Evolutionary conservation across 768 basidiomycete species (phyloP), one percentile per base, ranked within the genome.

Genomic region (Phallus indusiatus): DNA sequence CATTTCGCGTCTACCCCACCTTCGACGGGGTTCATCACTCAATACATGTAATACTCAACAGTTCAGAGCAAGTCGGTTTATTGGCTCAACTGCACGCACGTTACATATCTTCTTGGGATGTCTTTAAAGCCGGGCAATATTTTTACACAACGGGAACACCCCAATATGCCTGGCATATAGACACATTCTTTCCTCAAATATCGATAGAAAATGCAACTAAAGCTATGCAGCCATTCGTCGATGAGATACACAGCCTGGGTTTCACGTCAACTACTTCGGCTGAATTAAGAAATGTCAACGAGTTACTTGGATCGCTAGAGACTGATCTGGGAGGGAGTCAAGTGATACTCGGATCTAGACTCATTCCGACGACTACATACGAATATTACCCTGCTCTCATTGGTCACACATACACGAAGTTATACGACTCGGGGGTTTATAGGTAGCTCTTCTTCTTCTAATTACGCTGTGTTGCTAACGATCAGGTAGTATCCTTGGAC

Each of bases 1-100:
- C 73, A 6, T 63, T 73, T 64, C 66, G 64, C 28, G 71, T 71
- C 0, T 71, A 64, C 66, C 70, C 73, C 7, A 72, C 68, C 33
- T 74, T 75, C 62, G 65, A 69, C 22, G 65, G 54, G 11, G 56
- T 35, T 18, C 21, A 2, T 16, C 61, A 52, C n/a, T 21, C 33
- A 16, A 24, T 46, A n/a, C 17, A 35, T 49, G n/a, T 47, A 20
- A 3, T 24, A 12, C 10, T 21, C 22, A 59, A 59, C 28, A 24
- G 18, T 2, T 51, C 57, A n/a, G 17, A 5, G 3, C 28, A 52
- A 36, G 33, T 52, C 11, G 57, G 24, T 9, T 33, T n/a, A 35
- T 48, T 59, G 10, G 57, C 57, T 20, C 22, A 14, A n/a, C 7
- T 52, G 8, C 57, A 59, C 34, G 57, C 57, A 18, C 48, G 24